These are phyloP conservation scores for Pleurotus platypus DNA, from an alignment of 768 basidiomycete species.

Conservation along the genomic window DNA sequence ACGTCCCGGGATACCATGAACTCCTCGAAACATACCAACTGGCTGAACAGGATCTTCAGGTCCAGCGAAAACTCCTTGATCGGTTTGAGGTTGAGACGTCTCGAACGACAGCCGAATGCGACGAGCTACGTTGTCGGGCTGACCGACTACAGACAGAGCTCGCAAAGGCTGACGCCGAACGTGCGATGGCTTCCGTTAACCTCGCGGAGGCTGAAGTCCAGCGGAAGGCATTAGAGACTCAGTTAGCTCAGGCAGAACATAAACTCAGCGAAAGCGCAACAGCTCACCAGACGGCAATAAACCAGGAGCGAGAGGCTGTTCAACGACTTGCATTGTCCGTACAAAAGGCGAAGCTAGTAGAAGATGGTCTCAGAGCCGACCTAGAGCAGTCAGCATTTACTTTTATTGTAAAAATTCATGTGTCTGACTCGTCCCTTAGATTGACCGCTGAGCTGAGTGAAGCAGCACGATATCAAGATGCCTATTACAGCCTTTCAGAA, in stretches of 20 bases:
- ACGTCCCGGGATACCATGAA: conserved; percentile 30
- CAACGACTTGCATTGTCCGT: conserved; percentile 48
- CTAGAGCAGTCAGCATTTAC: conserved; percentile 54
- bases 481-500: conserved; percentile 62
- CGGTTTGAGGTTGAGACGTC: conserved; percentile 35
- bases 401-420: conserved; percentile 5
- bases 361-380: conserved; percentile 66
- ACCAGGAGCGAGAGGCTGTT: conserved; percentile 42
- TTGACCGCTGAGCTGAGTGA: conserved; percentile 51
- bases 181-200: conserved; percentile 3
- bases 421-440: conserved; percentile 17
- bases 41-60: conserved; percentile 24
- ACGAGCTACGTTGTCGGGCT: conserved; percentile 16
- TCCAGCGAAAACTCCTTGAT: conserved; percentile 23
- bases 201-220: conserved; percentile 17
- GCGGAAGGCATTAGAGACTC: conserved; percentile 21
- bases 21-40: conserved; percentile 27
- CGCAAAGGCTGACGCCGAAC: background rate
- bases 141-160: background rate
- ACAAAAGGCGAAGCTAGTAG: conserved; percentile 57
- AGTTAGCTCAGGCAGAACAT: conserved; percentile 21
- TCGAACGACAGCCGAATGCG: conserved; percentile 28
- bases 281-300: conserved; percentile 31
- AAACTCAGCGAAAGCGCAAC: conserved; percentile 26
- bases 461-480: conserved; percentile 63